Evolutionary conservation across 768 basidiomycete genomes (phyloP).

Genomic region (Phylloporus arenicola): DNA sequence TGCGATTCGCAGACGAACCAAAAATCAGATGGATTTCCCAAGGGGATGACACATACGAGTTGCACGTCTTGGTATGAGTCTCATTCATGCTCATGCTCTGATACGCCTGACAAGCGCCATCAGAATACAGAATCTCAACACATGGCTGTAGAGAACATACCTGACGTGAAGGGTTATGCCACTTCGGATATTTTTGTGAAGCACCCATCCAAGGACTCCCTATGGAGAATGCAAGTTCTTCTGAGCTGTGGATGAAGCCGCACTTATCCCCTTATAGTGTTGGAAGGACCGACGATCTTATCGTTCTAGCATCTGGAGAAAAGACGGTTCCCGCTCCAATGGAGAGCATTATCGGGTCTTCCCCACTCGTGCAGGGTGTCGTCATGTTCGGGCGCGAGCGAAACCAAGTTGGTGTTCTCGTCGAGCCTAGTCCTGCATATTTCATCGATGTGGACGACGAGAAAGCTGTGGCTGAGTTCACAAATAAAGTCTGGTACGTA

Average conservation of each 20-base stretch:
- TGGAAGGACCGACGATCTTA: conserved; percentile 35
- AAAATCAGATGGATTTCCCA: conserved; percentile 28
- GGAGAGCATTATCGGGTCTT: conserved; percentile 27
- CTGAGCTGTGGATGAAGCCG: no score
- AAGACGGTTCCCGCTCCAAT: conserved; percentile 22
- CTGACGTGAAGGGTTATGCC: conserved; percentile 37
- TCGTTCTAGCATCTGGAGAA: conserved; percentile 21
- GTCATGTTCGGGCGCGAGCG: conserved; percentile 34
- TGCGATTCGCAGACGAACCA: conserved; percentile 23
- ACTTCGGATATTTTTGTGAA: conserved; percentile 40
- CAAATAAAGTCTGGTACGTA: conserved; percentile 29
- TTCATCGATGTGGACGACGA: conserved; percentile 19
- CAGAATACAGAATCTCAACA: conserved; percentile 8
- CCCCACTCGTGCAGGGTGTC: conserved; percentile 16
- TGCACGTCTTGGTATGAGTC: conserved; percentile 32
- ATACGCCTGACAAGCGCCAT: neutral
- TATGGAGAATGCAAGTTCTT: conserved; percentile 32
- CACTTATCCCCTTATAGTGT: conserved; percentile 7
- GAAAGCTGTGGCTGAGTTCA: conserved; percentile 23
- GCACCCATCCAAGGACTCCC: conserved; percentile 40
- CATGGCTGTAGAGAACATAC: conserved; percentile 30
- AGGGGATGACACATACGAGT: conserved; percentile 33
- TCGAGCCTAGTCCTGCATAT: conserved; percentile 21
- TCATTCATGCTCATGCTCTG: neutral
- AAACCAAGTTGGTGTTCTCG: conserved; percentile 29